Base-by-base conservation (phyloP, 768 basidiomycete genomes). In the Stropharia rugosoannulata region DNA sequence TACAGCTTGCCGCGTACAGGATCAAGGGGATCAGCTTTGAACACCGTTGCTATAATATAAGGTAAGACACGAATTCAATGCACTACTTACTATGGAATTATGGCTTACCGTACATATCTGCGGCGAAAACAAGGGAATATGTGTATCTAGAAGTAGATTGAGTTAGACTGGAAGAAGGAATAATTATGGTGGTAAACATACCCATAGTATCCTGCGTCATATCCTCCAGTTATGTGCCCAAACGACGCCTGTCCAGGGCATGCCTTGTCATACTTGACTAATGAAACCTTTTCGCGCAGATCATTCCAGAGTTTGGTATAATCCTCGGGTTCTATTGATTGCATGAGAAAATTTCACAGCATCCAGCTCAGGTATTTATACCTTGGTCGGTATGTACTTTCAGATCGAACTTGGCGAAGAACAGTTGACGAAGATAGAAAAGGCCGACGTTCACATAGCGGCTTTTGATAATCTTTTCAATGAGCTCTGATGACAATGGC, bases 401-500 rank as follows among this genome's bases (percentile, higher is more conserved):
- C 63, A 89, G 78, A 68, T 92, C 90, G 60, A 84, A 90, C 62
- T 83, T 84, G 57, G 86, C 90, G 63, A 91, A 92, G 80, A 93
- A 94, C 5, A 94, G 73, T 66, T 95, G 93, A 25, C 89, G 84
- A 10, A 92, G 79, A 70, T 89, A 90, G 70, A 85, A 90, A 32
- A 95, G 70, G 8, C 93, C 93, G 39, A 90, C 81, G 54, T 93
- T 92, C 57, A 90, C 87, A 57, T 92, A 91, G 59, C 85, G 85
- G 59, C 84, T 91, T 71, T 88, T 83, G 68, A 95, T 80, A 56
- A 95, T 80, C 70, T 90, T 92, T 25, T 84, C 76, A 56, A 95
- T 93, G 49, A 90, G 73, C 18, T 89, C 89, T 2, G 80, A 68
- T 3, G 87, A 82, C 13, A 95, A 76, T 0, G 86, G 81, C 64